Percentiles rank a stretch among this genome's conserved stretches.
Conservation (phyloP, 2,329 filamentous ascomycete genomes). For the Aspergillus persii region DNA sequence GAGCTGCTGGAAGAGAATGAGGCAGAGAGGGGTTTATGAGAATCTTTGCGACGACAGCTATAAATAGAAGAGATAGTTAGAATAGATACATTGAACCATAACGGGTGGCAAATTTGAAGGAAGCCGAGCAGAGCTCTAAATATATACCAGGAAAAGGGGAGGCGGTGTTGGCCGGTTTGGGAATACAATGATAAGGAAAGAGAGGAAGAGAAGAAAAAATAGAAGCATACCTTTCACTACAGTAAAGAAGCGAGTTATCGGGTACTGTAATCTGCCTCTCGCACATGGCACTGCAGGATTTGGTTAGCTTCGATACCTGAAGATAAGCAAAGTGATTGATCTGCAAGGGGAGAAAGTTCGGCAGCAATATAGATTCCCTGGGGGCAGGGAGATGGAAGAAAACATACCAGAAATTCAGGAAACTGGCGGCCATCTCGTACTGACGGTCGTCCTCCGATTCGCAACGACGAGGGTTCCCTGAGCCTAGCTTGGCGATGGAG, state of each 20-base stretch:
- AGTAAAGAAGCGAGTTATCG: constrained; percentile 60
- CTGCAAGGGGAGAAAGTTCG: constrained; percentile 18
- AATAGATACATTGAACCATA: constrained; percentile 1
- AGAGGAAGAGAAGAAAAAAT: not conserved
- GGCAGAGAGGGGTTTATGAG: constrained; percentile 44
- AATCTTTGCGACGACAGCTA: constrained; percentile 49
- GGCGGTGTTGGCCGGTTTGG: constrained; percentile 7
- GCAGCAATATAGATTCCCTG: not conserved
- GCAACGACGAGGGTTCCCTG: constrained; percentile 24
- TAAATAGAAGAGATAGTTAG: constrained; percentile 5
- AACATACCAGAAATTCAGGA: constrained; percentile 47
- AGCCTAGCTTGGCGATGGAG: constrained; percentile 35
- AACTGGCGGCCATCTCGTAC: constrained; percentile 44
- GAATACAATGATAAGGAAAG: constrained; percentile 14
- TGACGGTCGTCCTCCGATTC: constrained; percentile 27
- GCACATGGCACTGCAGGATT: constrained; percentile 55
- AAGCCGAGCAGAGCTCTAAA: constrained; percentile 1
- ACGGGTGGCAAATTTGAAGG: constrained; percentile 3
- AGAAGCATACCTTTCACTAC: constrained; percentile 58
- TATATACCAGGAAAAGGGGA: constrained; percentile 10
- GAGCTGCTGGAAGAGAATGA: constrained; percentile 33
- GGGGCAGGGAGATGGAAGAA: not conserved
- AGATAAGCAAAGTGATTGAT: constrained; percentile 19
- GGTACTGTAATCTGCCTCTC: constrained; percentile 65
- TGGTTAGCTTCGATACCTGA: constrained; percentile 25